phyloP scores from a whole-genome alignment of 1,139 yeast genomes.

The Kluyveromyces sp. region DNA sequence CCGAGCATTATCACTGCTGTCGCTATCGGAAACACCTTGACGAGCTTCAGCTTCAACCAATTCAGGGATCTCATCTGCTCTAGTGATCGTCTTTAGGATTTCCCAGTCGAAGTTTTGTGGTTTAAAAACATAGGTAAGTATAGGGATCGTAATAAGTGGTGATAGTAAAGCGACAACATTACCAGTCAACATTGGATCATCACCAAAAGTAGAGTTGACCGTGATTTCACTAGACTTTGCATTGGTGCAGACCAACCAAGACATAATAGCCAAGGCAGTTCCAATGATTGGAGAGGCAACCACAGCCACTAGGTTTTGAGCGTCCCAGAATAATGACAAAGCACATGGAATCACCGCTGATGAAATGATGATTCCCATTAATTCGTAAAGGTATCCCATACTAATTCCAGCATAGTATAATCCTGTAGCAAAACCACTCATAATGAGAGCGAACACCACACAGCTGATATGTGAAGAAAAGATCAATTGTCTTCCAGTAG shows the following conservation, averaged over 20 bases:
- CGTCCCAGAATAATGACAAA: slow-evolving; percentile 59
- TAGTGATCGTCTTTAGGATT: slow-evolving; percentile 44
- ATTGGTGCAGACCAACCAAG: slow-evolving; percentile 60
- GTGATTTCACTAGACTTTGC: slow-evolving; percentile 44
- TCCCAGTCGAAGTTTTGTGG: slow-evolving; percentile 74
- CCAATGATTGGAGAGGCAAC: slow-evolving; percentile 55
- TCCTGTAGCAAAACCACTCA: slow-evolving; percentile 81
- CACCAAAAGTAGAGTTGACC: slow-evolving; percentile 62
- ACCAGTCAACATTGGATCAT: slow-evolving; percentile 80
- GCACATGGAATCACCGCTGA: slow-evolving; percentile 79
- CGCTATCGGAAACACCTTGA: slow-evolving; percentile 17
- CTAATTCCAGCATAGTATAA: slow-evolving; percentile 73
- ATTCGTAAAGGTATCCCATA: slow-evolving; percentile 78
- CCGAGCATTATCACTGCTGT: slow-evolving; percentile 12
- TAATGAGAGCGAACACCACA: slow-evolving; percentile 52
- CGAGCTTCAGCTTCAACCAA: slow-evolving; percentile 34
- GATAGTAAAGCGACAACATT: slow-evolving; percentile 73
- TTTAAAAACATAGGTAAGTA: slow-evolving; percentile 54
- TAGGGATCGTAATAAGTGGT: slow-evolving; percentile 62
- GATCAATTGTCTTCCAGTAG: slow-evolving; percentile 64
- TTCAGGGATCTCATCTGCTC: slow-evolving; percentile 65
- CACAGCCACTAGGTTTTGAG: slow-evolving; percentile 58
- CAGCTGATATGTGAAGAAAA: slow-evolving; percentile 61
- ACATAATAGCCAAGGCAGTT: slow-evolving; percentile 51
- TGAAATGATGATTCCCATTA: slow-evolving; percentile 83